Base-by-base conservation (phyloP, 2,329 filamentous ascomycete species). In the Penicillium vulpinum region DNA sequence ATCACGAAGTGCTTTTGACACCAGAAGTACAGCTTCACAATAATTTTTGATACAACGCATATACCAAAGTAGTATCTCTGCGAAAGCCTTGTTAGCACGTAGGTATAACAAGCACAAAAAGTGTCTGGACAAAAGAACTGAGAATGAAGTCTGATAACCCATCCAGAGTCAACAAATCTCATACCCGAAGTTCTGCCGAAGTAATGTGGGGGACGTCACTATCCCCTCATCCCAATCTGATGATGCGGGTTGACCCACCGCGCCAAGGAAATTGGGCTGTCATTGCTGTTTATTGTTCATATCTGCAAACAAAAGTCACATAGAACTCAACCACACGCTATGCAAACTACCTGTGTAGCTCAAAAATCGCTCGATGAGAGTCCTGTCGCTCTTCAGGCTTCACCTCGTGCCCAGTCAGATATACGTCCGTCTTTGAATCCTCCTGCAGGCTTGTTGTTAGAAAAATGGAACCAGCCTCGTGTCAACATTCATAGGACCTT, bases 381-480 rank as follows among this genome's bases (percentile, higher is more conserved):
- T 35, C 45, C 53, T 33, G 59, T 64, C 26, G 56, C 57, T 11
- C 61, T 63, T 1, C 55, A 66, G 44, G 52, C 56, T 13, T 47
- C 59, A 22, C 55, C 63, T 7, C 54, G 22, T n/a, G 46, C 53
- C 21, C 52, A 59, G 7, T 40, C 29, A 11, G 29, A 29, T 22
- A 22, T 13, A 40, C 44, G 45, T 21, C 31, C 31, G 3, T 15
- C 33, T 4, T 36, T 39, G 5, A 38, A 24, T 13, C 38, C 58
- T 4, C 39, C 38, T 2, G 53, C 56, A 36, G 33, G 26, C 11
- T 62, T 63, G 1, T 49, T 47, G 6, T 11, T 67, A 21, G 68
- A 82, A 66, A 75, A 71, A 58, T 82, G 76, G 84, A 84, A 80
- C 62, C 71, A 76, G 60, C 78, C 83, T 44, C 77, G 71, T 13